phyloP scores from a whole-genome alignment of 1,139 yeast species.

The Hansenula lynferdii region DNA sequence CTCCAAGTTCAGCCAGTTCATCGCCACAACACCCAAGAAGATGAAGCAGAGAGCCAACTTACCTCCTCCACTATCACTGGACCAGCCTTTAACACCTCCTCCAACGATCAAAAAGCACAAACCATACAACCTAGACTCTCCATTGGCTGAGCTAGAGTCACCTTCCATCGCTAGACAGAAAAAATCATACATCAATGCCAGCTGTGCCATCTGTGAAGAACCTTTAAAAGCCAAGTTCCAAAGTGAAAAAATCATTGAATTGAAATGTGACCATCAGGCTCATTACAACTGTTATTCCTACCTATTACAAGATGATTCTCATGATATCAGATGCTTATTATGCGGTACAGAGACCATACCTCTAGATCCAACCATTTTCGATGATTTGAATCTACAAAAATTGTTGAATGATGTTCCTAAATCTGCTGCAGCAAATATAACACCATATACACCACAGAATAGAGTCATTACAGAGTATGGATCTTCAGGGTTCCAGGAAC shows the following conservation, averaged over 20 bases:
- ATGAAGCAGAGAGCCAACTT: conserved; percentile 16
- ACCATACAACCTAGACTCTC: conserved; percentile 3
- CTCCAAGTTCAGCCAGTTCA: background rate
- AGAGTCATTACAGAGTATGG: conserved; percentile 13
- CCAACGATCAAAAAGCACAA: conserved; percentile 13
- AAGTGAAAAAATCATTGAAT: conserved; percentile 30
- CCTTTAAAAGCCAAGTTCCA: conserved; percentile 23
- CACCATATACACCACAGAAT: conserved; percentile 19
- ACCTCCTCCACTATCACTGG: conserved; percentile 21
- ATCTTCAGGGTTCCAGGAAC: conserved; percentile 12
- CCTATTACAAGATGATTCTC: conserved; percentile 9
- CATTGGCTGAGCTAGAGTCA: conserved; percentile 1
- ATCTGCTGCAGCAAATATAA: no score
- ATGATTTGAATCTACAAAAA: conserved; percentile 12
- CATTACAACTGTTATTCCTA: conserved; percentile 23
- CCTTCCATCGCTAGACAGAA: background rate
- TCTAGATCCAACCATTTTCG: conserved; percentile 22
- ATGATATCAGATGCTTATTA: conserved; percentile 20
- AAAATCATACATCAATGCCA: conserved; percentile 20
- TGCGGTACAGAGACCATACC: conserved; percentile 22
- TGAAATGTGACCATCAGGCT: conserved; percentile 27
- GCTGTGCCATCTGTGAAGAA: conserved; percentile 33
- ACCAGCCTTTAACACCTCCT: conserved; percentile 18
- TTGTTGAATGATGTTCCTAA: background rate
- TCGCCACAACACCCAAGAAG: conserved; percentile 10